A percentile compares a stretch with the other conserved stretches of the same genome.
phyloP scores from a whole-genome alignment of 1,139 yeast species.

The Meyerozyma carpophila region DNA sequence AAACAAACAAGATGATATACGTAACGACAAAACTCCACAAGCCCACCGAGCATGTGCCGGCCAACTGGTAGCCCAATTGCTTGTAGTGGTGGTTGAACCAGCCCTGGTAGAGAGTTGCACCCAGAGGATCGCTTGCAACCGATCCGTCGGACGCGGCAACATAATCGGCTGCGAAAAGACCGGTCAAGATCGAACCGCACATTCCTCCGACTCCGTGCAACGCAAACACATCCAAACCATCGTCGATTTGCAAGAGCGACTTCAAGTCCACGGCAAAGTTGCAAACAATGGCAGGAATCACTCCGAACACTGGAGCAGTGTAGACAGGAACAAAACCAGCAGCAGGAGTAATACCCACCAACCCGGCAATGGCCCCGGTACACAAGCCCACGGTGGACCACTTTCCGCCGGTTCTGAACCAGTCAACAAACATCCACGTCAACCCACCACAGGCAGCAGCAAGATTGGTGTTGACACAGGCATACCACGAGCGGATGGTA shows the following conservation, averaged over 20 bases:
- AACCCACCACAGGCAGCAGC: conserved; percentile 92
- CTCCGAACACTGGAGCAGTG: conserved; percentile 80
- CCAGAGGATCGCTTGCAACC: conserved; percentile 40
- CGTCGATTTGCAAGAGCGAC: conserved; percentile 70
- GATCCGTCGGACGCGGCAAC: conserved; percentile 74
- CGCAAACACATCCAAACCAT: conserved; percentile 93
- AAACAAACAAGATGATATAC: conserved; percentile 56
- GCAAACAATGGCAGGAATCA: conserved; percentile 70
- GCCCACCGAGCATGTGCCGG: conserved; percentile 70
- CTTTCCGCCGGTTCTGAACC: conserved; percentile 79
- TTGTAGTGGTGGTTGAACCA: conserved; percentile 89
- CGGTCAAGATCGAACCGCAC: conserved; percentile 78
- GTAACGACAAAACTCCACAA: conserved; percentile 82
- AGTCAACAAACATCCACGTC: conserved; percentile 91
- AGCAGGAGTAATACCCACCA: conserved; percentile 95
- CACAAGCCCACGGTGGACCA: conserved; percentile 96
- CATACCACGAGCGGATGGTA: conserved; percentile 87
- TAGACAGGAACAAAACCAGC: conserved; percentile 94
- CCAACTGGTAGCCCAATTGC: conserved; percentile 92
- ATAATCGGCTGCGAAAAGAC: conserved; percentile 91
- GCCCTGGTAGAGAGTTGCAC: conserved; percentile 65
- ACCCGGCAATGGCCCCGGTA: conserved; percentile 89
- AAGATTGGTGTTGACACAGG: conserved; percentile 83
- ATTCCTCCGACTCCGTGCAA: conserved; percentile 94
- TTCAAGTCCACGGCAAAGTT: conserved; percentile 84